Base-by-base conservation (phyloP, 2,329 filamentous ascomycete species). In the Hymenoscyphus fraxineus region DNA sequence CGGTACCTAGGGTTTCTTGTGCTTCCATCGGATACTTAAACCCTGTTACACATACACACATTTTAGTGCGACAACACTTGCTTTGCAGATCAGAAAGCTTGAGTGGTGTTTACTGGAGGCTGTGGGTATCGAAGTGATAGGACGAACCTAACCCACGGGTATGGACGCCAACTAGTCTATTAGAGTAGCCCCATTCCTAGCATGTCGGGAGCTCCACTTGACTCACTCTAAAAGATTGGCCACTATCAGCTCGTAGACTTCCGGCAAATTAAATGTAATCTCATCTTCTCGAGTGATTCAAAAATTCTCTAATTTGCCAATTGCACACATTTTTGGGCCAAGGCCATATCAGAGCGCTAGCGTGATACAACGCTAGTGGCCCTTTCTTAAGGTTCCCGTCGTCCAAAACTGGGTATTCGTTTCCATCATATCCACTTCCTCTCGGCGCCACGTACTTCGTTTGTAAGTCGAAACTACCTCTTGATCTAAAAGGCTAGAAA, bases 381-480 rank as follows among this genome's bases (percentile, higher is more conserved):
- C 9, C 6, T 35, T 10, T 35, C 35, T 35, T 35, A 35, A 35
- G 7, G 35, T 35, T 35, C 35, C 35, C 35, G 35, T 10, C 6
- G 35, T 35, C 35, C 35, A 35, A 35, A 35, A 35, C 35, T 13
- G n/a, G 22, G 22, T 10, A 51, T 22, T n/a, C 27, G 44, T 51
- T 51, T 51, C 44, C 22, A 51, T 51, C 44, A 12, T 57, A 57
- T 57, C 54, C 54, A 57, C 54, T 57, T 32, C 27, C n/a, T 32
- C 54, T 57, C 27, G 54, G 54, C 54, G 54, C 54, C 54, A 57
- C 54, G 54, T 57, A 22, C 44, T 51, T 16, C 44, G 22, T 51
- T 35, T 19, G 44, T 51, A 22, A 51, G 44, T 51, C 44, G 10
- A 51, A 27, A 51, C 44, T 6, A 19, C 15, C 22, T 19, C 22